Evolutionary conservation across 257 asterid genomes (phyloP).

Genomic region (Verbascum thapsus): DNA sequence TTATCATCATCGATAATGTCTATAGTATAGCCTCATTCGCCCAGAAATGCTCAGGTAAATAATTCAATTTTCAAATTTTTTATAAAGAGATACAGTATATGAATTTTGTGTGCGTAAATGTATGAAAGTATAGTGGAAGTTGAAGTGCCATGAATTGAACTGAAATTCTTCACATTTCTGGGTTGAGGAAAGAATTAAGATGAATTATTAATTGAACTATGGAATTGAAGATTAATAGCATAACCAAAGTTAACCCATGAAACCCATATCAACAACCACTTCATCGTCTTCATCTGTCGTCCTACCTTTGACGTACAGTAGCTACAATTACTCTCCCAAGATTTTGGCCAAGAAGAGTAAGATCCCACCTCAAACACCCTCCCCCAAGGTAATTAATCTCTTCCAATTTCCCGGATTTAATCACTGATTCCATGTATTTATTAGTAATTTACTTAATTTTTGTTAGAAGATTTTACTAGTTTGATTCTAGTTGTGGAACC

Average conservation of each 20-base stretch:
- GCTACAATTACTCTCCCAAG: conserved; percentile 42
- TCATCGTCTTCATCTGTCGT: conserved; percentile 38
- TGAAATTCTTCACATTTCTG: too few species aligned
- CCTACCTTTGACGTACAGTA: conserved; percentile 39
- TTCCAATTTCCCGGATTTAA: neutral
- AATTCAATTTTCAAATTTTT: too few species aligned
- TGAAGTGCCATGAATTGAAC: too few species aligned
- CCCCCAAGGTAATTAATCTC: conserved; percentile 53
- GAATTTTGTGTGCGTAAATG: too few species aligned
- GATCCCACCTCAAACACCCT: conserved; percentile 50
- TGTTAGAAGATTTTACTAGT: too few species aligned
- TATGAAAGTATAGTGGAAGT: too few species aligned
- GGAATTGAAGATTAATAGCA: conserved; percentile 30
- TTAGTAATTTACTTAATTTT: conserved; percentile 1
- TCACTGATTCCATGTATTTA: neutral
- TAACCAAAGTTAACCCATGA: conserved; percentile 53
- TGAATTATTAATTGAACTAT: conserved; percentile 22
- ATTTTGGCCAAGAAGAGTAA: conserved; percentile 72
- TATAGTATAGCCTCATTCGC: neutral
- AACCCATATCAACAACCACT: conserved; percentile 45
- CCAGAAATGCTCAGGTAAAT: neutral
- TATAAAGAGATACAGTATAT: too few species aligned
- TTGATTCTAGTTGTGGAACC: too few species aligned
- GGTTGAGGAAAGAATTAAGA: neutral
- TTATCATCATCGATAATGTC: too few species aligned